A percentile compares a stretch with the other conserved stretches of the same genome.
These are phyloP conservation scores for Microsporum ferrugineum DNA, from an alignment of 2,329 filamentous ascomycete genomes.

Conservation along the genomic window DNA sequence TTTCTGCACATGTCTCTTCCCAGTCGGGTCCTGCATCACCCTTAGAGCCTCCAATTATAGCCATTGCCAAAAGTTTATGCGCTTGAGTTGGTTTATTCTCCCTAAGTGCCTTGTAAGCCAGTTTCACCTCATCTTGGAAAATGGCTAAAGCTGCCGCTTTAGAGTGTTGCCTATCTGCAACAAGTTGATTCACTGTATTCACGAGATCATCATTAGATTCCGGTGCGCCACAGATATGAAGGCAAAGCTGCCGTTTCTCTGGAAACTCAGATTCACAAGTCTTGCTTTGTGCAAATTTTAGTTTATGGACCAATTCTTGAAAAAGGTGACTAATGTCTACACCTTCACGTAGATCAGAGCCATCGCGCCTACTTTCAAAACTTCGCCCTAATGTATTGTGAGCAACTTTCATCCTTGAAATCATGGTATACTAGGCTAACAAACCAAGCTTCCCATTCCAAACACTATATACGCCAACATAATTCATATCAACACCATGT, in stretches of 20 bases:
- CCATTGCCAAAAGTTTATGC: slow-evolving; percentile 46
- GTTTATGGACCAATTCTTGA: slow-evolving; percentile 39
- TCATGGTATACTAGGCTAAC: neutral
- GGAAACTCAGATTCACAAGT: slow-evolving; percentile 42
- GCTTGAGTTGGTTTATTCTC: slow-evolving; percentile 44
- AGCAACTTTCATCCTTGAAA: slow-evolving; percentile 5
- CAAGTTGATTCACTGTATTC: slow-evolving; percentile 40
- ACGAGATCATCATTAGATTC: slow-evolving; percentile 42
- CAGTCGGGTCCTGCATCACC: slow-evolving; percentile 45
- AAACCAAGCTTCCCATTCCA: slow-evolving; percentile 47
- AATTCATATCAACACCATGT: slow-evolving; percentile 48
- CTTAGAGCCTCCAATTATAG: slow-evolving; percentile 36
- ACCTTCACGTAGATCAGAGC: slow-evolving; percentile 17
- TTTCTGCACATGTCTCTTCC: slow-evolving; percentile 50
- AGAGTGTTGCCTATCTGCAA: slow-evolving; percentile 45
- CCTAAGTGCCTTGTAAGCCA: slow-evolving; percentile 47
- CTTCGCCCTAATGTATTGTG: slow-evolving; percentile 22
- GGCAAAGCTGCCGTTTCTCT: slow-evolving; percentile 48
- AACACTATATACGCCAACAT: slow-evolving; percentile 47
- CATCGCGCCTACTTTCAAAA: slow-evolving; percentile 23
- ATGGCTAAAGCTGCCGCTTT: slow-evolving; percentile 53
- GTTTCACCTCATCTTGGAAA: slow-evolving; percentile 48
- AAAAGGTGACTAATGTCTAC: slow-evolving; percentile 33
- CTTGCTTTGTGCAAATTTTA: slow-evolving; percentile 42
- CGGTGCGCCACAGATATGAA: slow-evolving; percentile 49